These are phyloP conservation scores for Lentinula sp. DNA, from an alignment of 768 basidiomycete genomes.

Conservation along the genomic window DNA sequence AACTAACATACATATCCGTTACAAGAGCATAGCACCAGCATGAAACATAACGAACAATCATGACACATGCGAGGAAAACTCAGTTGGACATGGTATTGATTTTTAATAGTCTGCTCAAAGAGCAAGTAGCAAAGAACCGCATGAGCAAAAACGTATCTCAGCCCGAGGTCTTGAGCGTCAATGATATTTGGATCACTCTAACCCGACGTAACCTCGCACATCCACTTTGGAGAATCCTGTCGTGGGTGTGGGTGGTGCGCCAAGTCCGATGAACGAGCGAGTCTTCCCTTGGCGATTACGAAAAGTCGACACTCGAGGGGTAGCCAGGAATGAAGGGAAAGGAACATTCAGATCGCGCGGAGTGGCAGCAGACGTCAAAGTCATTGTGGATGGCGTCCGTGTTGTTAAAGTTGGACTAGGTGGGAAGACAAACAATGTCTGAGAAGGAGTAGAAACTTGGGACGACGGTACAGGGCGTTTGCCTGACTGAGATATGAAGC, in stretches of 20 bases:
- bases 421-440: conserved; percentile 84
- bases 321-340: conserved; percentile 48
- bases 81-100: background rate
- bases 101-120: background rate
- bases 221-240: conserved; percentile 82
- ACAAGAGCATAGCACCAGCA: background rate
- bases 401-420: conserved; percentile 60
- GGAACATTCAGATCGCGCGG: conserved; percentile 25
- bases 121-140: background rate
- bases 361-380: conserved; percentile 58
- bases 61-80: background rate
- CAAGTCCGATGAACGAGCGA: conserved; percentile 68
- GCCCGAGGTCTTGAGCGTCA: background rate
- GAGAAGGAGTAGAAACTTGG: conserved; percentile 53
- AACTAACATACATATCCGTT: background rate
- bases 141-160: background rate
- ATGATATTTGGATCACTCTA: conserved; percentile 21
- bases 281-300: conserved; percentile 54
- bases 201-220: conserved; percentile 71
- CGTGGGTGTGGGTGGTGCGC: conserved; percentile 65
- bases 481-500: conserved; percentile 10
- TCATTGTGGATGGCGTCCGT: conserved; percentile 77
- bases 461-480: conserved; percentile 11
- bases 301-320: conserved; percentile 68
- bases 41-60: background rate